phyloP scores from a whole-genome alignment of 495 filamentous ascomycete genomes.

The Ascodesmis nigricans region DNA sequence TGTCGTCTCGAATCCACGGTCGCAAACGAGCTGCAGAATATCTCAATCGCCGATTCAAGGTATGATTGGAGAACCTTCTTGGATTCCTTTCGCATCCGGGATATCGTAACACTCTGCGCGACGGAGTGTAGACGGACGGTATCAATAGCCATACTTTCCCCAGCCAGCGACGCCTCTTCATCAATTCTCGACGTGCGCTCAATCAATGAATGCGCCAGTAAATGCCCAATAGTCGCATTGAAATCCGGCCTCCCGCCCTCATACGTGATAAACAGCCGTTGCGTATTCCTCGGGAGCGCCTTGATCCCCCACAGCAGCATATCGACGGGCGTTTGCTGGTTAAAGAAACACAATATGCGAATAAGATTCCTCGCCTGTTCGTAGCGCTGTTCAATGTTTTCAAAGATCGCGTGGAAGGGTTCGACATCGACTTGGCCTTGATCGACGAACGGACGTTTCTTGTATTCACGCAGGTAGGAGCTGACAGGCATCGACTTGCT shows the following conservation, averaged over 20 bases:
- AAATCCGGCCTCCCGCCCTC: constrained; percentile 29
- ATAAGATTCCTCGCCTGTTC: constrained; percentile 47
- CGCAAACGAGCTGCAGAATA: constrained; percentile 43
- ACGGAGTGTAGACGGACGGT: constrained; percentile 46
- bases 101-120: constrained; percentile 57
- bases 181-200: constrained; percentile 23
- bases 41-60: constrained; percentile 33
- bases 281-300: constrained; percentile 1
- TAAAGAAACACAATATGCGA: constrained; percentile 50
- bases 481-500: constrained; percentile 47
- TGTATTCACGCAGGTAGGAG: constrained; percentile 46
- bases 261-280: constrained; percentile 5
- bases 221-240: constrained; percentile 35
- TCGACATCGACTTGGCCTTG: constrained; percentile 24
- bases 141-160: constrained; percentile 36
- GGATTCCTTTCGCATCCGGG: constrained; percentile 36
- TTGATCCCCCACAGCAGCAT: constrained; percentile 35
- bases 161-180: constrained; percentile 28
- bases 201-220: constrained; percentile 22
- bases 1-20: constrained; percentile 35
- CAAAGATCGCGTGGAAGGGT: constrained; percentile 47
- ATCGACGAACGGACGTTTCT: constrained; percentile 43
- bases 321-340: constrained; percentile 48
- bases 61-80: constrained; percentile 36
- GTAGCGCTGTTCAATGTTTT: constrained; percentile 37